phyloP scores from a whole-genome alignment of 257 asterid species.

The Solanum rostratum region DNA sequence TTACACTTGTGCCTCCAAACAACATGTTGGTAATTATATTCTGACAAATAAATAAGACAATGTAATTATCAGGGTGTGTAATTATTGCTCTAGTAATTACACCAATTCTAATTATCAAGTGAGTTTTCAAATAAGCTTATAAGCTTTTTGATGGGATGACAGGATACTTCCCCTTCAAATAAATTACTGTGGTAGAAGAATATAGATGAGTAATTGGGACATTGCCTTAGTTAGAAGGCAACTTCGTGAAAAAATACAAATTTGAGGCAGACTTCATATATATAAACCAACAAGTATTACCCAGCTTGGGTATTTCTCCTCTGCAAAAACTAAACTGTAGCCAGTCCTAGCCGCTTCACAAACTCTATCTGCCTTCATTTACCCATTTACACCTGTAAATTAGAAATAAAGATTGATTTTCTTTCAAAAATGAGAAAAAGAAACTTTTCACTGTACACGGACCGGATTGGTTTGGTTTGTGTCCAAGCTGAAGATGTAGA shows the following conservation, averaged over 20 bases:
- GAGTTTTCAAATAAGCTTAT: no score
- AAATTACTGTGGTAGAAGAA: not conserved
- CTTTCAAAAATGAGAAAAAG: not conserved
- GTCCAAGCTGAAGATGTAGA: no score
- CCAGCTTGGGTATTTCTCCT: not conserved
- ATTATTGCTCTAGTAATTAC: no score
- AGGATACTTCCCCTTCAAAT: not conserved
- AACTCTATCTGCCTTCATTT: not conserved
- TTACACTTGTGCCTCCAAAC: no score
- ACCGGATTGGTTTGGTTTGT: no score
- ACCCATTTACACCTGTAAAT: not conserved
- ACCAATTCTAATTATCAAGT: no score
- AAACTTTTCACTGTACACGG: not conserved
- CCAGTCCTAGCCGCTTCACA: not conserved
- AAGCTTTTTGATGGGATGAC: not conserved
- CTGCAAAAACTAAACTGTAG: not conserved
- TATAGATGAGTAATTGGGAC: not conserved
- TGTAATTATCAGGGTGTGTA: no score
- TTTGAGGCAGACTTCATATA: not conserved
- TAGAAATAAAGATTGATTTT: not conserved
- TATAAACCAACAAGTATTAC: not conserved
- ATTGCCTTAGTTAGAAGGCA: not conserved
- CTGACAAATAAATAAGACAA: no score
- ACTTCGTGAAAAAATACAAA: not conserved
- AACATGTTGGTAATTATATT: no score